A percentile compares a stretch with the other conserved stretches of the same genome.
phyloP scores from a whole-genome alignment of 2,329 filamentous ascomycete species.

The Epichloe sp. region DNA sequence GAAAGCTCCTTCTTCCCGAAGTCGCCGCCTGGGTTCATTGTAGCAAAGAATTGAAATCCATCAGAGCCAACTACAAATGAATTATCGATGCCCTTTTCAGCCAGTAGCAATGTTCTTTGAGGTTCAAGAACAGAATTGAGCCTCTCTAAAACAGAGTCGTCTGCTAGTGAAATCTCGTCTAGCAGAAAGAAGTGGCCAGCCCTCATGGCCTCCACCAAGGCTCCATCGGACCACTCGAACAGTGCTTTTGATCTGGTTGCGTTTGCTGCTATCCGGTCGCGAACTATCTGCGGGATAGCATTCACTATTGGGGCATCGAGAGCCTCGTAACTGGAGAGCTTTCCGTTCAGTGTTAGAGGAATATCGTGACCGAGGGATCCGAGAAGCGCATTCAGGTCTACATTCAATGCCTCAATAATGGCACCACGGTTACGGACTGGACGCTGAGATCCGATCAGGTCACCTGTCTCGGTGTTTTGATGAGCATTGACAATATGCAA shows the following conservation, averaged over 20 bases:
- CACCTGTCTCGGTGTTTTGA: constrained; percentile 94
- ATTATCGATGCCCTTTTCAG: constrained; percentile 82
- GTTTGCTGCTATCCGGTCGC: constrained; percentile 32
- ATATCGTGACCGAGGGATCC: constrained; percentile 24
- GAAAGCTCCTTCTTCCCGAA: constrained; percentile 97
- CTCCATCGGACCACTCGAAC: constrained; percentile 95
- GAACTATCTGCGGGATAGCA: constrained; percentile 34
- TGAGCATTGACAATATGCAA: constrained; percentile 92
- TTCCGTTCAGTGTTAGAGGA: constrained; percentile 34
- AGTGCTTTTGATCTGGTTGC: constrained; percentile 62
- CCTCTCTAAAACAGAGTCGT: constrained; percentile 91
- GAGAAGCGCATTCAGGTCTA: constrained; percentile 43
- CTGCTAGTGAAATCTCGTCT: constrained; percentile 93
- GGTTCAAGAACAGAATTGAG: constrained; percentile 95
- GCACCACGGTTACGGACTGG: constrained; percentile 75
- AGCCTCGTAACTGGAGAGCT: constrained; percentile 43
- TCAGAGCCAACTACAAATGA: constrained; percentile 62
- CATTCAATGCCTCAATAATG: constrained; percentile 51
- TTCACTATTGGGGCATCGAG: constrained; percentile 33
- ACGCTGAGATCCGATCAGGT: constrained; percentile 89
- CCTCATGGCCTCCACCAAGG: constrained; percentile 87
- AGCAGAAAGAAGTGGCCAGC: constrained; percentile 81
- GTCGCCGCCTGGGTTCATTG: constrained; percentile 98
- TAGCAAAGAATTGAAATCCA: constrained; percentile 91
- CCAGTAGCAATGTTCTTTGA: constrained; percentile 70